Evolutionary conservation across 805 yeast genomes (phyloP).

Genomic region (Myxozyma vanderwaltii): DNA sequence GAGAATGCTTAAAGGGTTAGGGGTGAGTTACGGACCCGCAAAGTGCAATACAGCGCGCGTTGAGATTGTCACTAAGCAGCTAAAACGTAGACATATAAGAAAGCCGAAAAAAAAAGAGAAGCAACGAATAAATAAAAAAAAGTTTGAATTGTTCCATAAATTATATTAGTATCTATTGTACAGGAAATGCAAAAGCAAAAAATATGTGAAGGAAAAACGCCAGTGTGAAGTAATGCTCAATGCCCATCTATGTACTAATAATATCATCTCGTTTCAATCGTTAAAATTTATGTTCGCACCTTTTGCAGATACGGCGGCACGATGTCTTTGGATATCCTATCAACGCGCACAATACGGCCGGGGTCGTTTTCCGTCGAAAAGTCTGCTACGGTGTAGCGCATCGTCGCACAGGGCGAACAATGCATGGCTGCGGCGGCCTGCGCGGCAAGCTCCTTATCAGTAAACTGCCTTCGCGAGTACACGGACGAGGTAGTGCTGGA

Average conservation of each 20-base stretch:
- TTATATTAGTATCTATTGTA: too few relatives aligned
- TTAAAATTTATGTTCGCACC: background rate
- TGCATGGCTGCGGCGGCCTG: background rate
- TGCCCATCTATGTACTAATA: background rate
- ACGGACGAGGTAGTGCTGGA: background rate
- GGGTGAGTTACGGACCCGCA: too few relatives aligned
- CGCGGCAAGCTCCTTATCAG: background rate
- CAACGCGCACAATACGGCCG: constrained; percentile 18
- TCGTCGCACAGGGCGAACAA: background rate
- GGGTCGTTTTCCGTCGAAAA: constrained; percentile 6
- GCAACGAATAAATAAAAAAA: background rate
- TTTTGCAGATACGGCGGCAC: constrained; percentile 16
- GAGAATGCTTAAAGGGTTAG: too few relatives aligned
- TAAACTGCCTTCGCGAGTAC: background rate
- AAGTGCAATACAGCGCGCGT: too few relatives aligned
- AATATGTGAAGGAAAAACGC: background rate
- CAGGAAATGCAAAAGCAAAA: background rate
- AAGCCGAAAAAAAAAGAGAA: too few relatives aligned
- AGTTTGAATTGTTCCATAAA: background rate
- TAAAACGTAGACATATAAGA: too few relatives aligned
- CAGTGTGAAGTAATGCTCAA: background rate
- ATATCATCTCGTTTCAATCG: background rate
- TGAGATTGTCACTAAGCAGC: too few relatives aligned
- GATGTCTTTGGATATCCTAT: constrained; percentile 11
- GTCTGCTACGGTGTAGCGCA: constrained; percentile 9